Evolutionary conservation across 2,329 filamentous ascomycete genomes (phyloP).

Genomic region (Macrophomina phaseolina): DNA sequence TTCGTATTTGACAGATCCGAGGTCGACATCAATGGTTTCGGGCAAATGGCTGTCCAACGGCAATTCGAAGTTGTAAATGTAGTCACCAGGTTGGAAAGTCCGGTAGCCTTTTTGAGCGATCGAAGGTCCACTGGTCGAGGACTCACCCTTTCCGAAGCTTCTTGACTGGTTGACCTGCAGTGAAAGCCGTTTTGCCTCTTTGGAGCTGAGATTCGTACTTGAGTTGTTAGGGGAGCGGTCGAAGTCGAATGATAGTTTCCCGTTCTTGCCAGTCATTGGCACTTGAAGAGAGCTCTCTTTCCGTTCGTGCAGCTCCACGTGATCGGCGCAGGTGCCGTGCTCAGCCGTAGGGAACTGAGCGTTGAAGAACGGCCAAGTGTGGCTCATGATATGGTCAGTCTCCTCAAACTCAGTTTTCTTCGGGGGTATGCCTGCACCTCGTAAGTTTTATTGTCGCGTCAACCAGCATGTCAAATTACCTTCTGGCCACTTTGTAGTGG

Average conservation of each 20-base stretch:
- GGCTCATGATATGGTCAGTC: slow-evolving; percentile 83
- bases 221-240: slow-evolving; percentile 54
- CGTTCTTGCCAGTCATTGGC: slow-evolving; percentile 37
- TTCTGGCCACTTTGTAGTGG: slow-evolving; percentile 94
- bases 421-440: slow-evolving; percentile 75
- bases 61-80: slow-evolving; percentile 79
- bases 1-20: slow-evolving; percentile 87
- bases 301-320: slow-evolving; percentile 62
- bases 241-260: slow-evolving; percentile 34
- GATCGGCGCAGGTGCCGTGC: slow-evolving; percentile 66
- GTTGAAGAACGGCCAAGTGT: slow-evolving; percentile 93
- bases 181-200: slow-evolving; percentile 71
- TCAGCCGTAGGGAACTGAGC: slow-evolving; percentile 67
- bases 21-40: slow-evolving; percentile 86
- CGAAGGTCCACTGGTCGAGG: slow-evolving; percentile 58
- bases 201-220: slow-evolving; percentile 50
- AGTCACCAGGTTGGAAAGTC: slow-evolving; percentile 78
- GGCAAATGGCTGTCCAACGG: slow-evolving; percentile 78
- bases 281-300: slow-evolving; percentile 17
- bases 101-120: slow-evolving; percentile 82
- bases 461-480: slow-evolving; percentile 50
- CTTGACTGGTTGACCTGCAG: slow-evolving; percentile 80
- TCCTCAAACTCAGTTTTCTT: slow-evolving; percentile 83
- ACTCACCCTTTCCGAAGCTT: slow-evolving; percentile 83
- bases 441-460: slow-evolving; percentile 26